Base-by-base conservation (phyloP, 345 rosid genomes). In the Noccaea bulbosa region DNA sequence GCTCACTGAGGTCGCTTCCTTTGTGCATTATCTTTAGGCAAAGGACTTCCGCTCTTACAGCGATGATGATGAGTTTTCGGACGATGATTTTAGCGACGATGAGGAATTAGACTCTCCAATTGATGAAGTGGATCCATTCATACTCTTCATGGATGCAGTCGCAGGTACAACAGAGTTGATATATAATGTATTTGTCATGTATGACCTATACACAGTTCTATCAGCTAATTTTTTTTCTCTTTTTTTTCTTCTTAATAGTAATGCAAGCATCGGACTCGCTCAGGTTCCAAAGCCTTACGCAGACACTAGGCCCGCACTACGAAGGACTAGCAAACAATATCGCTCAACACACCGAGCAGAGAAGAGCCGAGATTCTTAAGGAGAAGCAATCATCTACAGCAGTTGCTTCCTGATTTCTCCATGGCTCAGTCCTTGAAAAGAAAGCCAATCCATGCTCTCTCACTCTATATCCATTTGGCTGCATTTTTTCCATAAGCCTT, bases 21-120 rank as follows among this genome's bases (percentile, higher is more conserved):
- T 9, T 51, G 56, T 44, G 51, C 48, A 49, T 72, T 50, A 47
- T 63, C 50, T 50, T 20, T 55, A 79, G 99, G 98, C 97, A 51
- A 92, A 83, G 77, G 83, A 91, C 77, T 92, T 92, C 80, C 92
- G 87, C 33, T 78, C 86, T 22, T 68, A 82, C 76, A 96, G 92
- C 22, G 83, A 79, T 0, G 88, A 74, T 34, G 79, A 92, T 0
- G 96, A 92, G 0, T 93, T 87, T 71, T 84, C 94, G 0, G 99
- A 90, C 50, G 96, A 92, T 59, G 96, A 86, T 73, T 95, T 70
- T 57, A 95, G 93, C 39, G 98, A 92, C 14, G 97, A 95, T 38
- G 98, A 95, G 67, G 99, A 95, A 77, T 74, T 90, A 73, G 97
- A 87, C 65, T 92, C 98, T 14, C 98, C 99, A 50, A 88, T 95